Percentiles rank a stretch among this genome's conserved stretches.
phyloP scores from a whole-genome alignment of 306 rosid genomes.

The Trichosanthes truncata region DNA sequence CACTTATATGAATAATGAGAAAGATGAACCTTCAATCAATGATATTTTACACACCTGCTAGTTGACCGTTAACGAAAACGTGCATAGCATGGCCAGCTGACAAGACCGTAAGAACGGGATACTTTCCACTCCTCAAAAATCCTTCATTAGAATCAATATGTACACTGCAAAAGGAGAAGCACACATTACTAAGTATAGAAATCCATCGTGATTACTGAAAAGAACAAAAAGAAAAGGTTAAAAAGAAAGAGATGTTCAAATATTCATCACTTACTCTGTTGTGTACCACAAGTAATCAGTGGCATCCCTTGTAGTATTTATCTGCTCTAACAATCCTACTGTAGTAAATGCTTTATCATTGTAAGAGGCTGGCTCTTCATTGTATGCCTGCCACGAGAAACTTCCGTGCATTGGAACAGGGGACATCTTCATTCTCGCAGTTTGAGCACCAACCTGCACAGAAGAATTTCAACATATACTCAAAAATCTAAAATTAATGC shows the following conservation, averaged over 20 bases:
- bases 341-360: conserved; percentile 60
- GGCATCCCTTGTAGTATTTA: conserved; percentile 83
- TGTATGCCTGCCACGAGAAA: conserved; percentile 75
- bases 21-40: not conserved
- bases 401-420: conserved; percentile 81
- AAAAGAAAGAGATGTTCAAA: not conserved
- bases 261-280: conserved; percentile 74
- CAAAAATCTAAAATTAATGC: not conserved
- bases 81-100: conserved; percentile 98
- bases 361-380: conserved; percentile 65
- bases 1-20: not conserved
- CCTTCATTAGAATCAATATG: conserved; percentile 59
- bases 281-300: conserved; percentile 95
- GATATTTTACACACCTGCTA: conserved; percentile 44
- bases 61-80: conserved; percentile 73
- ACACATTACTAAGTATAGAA: conserved; percentile 1
- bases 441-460: conserved; percentile 74
- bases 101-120: conserved; percentile 59
- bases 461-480: not conserved
- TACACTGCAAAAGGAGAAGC: conserved; percentile 41
- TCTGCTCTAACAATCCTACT: conserved; percentile 79
- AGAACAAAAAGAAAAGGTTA: not conserved
- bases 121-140: conserved; percentile 55
- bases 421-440: conserved; percentile 76
- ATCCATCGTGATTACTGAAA: not conserved